These are phyloP conservation scores for Alternaria brassicae DNA, from an alignment of 2,329 filamentous ascomycete species.

Conservation along the genomic window DNA sequence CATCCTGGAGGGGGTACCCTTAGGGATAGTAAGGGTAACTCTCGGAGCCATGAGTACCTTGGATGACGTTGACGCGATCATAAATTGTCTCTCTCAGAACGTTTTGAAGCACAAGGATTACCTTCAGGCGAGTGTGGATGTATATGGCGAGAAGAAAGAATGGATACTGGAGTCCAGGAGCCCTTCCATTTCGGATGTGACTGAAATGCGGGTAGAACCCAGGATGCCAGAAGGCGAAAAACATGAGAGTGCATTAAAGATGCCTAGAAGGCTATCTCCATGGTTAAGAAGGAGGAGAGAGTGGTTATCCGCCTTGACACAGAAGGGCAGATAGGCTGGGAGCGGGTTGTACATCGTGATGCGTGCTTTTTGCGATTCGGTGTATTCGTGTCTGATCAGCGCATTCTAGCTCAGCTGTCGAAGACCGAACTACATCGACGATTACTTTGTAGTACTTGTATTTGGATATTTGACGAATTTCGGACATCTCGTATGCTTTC, in stretches of 20 bases:
- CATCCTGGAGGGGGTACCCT: conserved; percentile 60
- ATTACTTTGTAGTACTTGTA: neutral
- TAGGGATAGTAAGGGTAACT: conserved; percentile 67
- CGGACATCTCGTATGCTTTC: neutral
- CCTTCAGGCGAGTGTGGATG: neutral
- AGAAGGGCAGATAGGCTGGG: neutral
- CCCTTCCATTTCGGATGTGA: neutral
- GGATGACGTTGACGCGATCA: conserved; percentile 57
- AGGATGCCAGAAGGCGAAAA: neutral
- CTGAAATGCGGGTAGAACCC: neutral
- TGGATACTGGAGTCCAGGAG: neutral
- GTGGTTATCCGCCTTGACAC: neutral
- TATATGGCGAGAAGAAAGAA: neutral
- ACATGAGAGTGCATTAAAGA: neutral
- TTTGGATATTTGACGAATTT: neutral
- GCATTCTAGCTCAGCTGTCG: neutral
- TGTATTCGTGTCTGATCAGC: neutral
- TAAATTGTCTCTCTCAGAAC: neutral
- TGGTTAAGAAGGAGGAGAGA: neutral
- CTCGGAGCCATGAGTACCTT: conserved; percentile 68
- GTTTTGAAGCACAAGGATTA: neutral
- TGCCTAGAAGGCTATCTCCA: neutral
- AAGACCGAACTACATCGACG: neutral
- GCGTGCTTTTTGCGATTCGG: neutral
- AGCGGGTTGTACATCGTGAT: neutral